phyloP scores from a whole-genome alignment of 768 basidiomycete species.

The Lentinus tigrinus region DNA sequence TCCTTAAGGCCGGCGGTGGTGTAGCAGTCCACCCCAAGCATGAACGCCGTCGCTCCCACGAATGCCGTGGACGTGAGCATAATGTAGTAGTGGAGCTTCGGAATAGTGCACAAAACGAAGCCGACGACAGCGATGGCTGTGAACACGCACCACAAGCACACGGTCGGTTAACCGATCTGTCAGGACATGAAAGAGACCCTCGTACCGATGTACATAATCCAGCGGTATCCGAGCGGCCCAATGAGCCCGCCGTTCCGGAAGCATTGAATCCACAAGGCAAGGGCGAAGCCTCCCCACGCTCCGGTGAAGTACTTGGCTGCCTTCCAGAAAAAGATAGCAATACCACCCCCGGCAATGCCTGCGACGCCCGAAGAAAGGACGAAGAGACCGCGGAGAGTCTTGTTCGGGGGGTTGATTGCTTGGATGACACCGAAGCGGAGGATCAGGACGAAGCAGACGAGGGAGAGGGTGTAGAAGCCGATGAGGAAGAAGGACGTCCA shows the following conservation, averaged over 20 bases:
- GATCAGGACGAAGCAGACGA: constrained; percentile 86
- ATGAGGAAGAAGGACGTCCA: constrained; percentile 96
- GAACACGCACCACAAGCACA: background rate
- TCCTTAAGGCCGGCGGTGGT: constrained; percentile 92
- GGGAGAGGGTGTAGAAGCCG: constrained; percentile 85
- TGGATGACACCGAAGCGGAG: constrained; percentile 83
- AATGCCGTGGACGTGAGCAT: constrained; percentile 84
- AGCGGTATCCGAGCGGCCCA: constrained; percentile 71
- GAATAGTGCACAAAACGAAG: constrained; percentile 82
- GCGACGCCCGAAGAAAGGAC: constrained; percentile 79
- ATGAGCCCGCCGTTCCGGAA: constrained; percentile 84
- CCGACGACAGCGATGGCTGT: constrained; percentile 71
- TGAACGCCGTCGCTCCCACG: constrained; percentile 88
- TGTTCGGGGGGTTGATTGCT: constrained; percentile 77
- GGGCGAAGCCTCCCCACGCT: constrained; percentile 83
- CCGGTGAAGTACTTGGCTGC: constrained; percentile 80
- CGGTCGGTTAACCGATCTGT: constrained; percentile 20
- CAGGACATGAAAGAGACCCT: constrained; percentile 11
- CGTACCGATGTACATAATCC: constrained; percentile 87
- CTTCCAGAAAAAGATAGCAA: constrained; percentile 93
- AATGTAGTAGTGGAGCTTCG: constrained; percentile 84
- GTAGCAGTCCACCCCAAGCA: constrained; percentile 92
- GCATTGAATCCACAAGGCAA: constrained; percentile 86
- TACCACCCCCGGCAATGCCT: constrained; percentile 78
- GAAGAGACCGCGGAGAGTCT: constrained; percentile 85